phyloP scores from a whole-genome alignment of 352 stramenopile genomes.

The Phytophthora chlamydospora region DNA sequence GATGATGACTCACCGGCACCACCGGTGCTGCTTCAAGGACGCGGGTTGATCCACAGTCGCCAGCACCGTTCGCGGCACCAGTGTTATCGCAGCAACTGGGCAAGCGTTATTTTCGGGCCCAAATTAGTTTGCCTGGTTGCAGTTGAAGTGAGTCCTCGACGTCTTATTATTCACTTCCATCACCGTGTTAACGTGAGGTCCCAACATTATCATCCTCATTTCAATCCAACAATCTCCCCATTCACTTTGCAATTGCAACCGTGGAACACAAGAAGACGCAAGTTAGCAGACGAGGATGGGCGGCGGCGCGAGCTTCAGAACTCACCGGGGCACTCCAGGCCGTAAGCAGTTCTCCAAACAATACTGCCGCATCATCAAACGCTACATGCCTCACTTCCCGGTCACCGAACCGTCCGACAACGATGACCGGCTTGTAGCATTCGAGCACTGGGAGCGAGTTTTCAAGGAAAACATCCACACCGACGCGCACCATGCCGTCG shows the following conservation, averaged over 20 bases:
- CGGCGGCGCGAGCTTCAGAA: constrained; percentile 30
- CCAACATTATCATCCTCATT: no score
- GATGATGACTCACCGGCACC: not conserved
- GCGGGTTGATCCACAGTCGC: not conserved
- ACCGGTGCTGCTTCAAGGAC: constrained; percentile 7
- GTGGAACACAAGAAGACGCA: not conserved
- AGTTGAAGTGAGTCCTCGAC: not conserved
- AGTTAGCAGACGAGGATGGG: constrained; percentile 36
- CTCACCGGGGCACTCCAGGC: constrained; percentile 5
- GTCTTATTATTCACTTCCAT: not conserved
- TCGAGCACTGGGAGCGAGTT: constrained; percentile 66
- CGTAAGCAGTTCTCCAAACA: constrained; percentile 62
- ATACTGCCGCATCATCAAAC: constrained; percentile 68
- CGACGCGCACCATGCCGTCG: constrained; percentile 48
- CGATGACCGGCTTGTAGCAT: constrained; percentile 55
- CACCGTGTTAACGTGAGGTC: no score
- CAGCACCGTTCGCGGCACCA: not conserved
- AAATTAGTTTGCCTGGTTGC: constrained; percentile 1
- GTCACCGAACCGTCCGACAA: constrained; percentile 58
- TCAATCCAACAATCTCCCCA: not conserved
- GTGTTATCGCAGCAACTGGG: not conserved
- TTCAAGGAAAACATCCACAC: constrained; percentile 78
- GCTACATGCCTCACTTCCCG: constrained; percentile 64
- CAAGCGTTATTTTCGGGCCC: no score
- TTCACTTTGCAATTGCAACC: constrained; percentile 17